Percentiles rank a stretch among this genome's conserved stretches.
These are phyloP conservation scores for Botryotinia convoluta DNA, from an alignment of 2,329 filamentous ascomycete species.

Conservation along the genomic window DNA sequence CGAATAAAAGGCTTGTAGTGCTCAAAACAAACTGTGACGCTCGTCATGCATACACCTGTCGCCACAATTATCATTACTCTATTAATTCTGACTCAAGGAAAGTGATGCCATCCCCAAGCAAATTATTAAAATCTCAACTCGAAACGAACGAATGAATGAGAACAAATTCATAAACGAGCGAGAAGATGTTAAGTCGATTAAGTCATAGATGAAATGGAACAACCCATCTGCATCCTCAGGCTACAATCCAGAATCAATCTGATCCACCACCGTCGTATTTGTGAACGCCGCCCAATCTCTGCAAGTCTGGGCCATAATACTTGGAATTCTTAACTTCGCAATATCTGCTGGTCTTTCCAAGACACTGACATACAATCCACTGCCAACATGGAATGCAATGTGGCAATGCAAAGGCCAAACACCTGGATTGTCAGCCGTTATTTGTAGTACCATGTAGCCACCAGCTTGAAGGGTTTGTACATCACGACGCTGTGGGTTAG, in stretches of 20 bases:
- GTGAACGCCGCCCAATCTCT: slow-evolving; percentile 52
- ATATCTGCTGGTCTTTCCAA: slow-evolving; percentile 44
- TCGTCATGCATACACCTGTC: not conserved
- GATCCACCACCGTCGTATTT: slow-evolving; percentile 45
- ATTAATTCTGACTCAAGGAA: not conserved
- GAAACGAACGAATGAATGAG: not conserved
- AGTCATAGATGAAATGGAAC: not conserved
- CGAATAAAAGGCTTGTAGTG: not conserved
- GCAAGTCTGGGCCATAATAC: slow-evolving; percentile 52
- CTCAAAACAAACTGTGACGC: not conserved
- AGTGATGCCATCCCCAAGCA: not conserved
- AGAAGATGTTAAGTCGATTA: not conserved
- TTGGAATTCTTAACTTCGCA: slow-evolving; percentile 46
- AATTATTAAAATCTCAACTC: not conserved
- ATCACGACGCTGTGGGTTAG: slow-evolving; percentile 53
- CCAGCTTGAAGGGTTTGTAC: slow-evolving; percentile 46
- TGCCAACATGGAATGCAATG: slow-evolving; percentile 50
- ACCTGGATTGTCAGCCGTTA: slow-evolving; percentile 50
- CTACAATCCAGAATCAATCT: slow-evolving; percentile 51
- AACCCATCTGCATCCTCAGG: not conserved
- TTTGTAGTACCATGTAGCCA: slow-evolving; percentile 45
- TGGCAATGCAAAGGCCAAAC: slow-evolving; percentile 53
- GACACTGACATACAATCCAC: slow-evolving; percentile 42
- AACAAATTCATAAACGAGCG: not conserved
- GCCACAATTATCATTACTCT: not conserved